A percentile compares a stretch with the other conserved stretches of the same genome.
phyloP scores from a whole-genome alignment of 192 early-diverging fungal genomes.

The Thamnidium elegans region DNA sequence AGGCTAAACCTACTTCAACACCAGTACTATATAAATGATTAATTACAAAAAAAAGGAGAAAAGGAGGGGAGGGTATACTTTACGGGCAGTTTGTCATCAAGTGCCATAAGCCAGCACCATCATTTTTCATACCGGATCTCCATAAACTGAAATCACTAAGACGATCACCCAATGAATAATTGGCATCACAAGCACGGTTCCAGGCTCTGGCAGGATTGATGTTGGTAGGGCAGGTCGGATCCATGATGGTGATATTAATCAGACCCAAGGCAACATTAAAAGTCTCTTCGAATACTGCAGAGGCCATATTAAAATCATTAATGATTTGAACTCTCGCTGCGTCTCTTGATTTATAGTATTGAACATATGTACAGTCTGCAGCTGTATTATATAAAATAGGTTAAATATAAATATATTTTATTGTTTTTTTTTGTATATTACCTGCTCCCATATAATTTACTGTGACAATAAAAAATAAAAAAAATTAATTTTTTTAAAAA shows the following conservation, averaged over 20 bases:
- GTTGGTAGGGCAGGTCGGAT: constrained; percentile 53
- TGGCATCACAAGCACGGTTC: constrained; percentile 73
- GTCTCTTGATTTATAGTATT: constrained; percentile 49
- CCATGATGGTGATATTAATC: constrained; percentile 71
- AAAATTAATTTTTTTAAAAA: not conserved
- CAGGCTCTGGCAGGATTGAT: constrained; percentile 45
- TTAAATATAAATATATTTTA: not conserved
- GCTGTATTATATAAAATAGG: constrained; percentile 31
- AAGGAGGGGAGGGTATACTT: not conserved
- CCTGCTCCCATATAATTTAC: constrained; percentile 39
- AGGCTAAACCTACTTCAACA: constrained; percentile 83
- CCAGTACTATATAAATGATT: constrained; percentile 58
- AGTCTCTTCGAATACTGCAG: constrained; percentile 75
- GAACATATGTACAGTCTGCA: constrained; percentile 71
- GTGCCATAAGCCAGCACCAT: constrained; percentile 88
- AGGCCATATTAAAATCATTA: constrained; percentile 79
- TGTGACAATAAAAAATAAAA: constrained; percentile 1
- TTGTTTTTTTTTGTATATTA: constrained; percentile 11
- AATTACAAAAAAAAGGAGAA: not conserved
- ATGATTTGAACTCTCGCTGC: constrained; percentile 71
- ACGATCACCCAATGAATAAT: constrained; percentile 68
- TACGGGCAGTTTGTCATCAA: constrained; percentile 79
- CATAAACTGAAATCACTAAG: constrained; percentile 89
- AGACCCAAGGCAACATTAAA: constrained; percentile 87
- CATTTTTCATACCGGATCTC: constrained; percentile 69